A percentile compares a stretch with the other conserved stretches of the same genome.
Conservation (phyloP, 2,329 filamentous ascomycete species). For the Emergomyces africanus region DNA sequence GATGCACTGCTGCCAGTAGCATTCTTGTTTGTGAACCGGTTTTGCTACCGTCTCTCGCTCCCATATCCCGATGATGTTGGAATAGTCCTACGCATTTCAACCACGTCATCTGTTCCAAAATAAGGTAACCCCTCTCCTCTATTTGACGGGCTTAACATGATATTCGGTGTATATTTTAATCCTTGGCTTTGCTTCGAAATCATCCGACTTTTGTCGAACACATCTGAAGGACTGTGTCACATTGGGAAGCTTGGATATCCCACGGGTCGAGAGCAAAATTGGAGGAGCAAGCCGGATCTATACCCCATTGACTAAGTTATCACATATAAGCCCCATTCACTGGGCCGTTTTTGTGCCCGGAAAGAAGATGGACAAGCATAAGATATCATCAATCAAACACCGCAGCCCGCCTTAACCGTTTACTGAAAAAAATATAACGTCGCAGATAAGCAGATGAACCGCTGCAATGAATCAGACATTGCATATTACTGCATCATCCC, state of each 20-base stretch:
- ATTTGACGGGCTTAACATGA: not conserved
- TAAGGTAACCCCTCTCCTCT: not conserved
- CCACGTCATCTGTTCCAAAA: not conserved
- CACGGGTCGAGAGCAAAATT: not conserved
- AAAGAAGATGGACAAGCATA: not conserved
- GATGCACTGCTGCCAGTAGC: not conserved
- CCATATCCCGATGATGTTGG: not conserved
- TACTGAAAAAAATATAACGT: not conserved
- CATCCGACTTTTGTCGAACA: not conserved
- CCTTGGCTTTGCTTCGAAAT: not conserved
- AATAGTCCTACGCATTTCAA: not conserved
- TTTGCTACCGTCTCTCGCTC: not conserved
- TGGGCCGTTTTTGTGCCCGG: no score
- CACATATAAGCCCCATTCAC: no score
- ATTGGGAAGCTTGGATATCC: not conserved
- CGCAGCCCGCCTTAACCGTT: not conserved
- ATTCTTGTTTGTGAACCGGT: not conserved
- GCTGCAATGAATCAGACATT: not conserved
- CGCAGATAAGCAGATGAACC: not conserved
- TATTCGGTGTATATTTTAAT: not conserved
- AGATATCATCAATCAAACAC: not conserved
- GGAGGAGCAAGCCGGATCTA: not conserved
- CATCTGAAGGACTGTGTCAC: no score
- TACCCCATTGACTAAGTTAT: no score
- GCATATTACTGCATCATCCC: not conserved